Conservation (phyloP, 202 grass and related monocot species). For the Saccharum hybrid region DNA sequence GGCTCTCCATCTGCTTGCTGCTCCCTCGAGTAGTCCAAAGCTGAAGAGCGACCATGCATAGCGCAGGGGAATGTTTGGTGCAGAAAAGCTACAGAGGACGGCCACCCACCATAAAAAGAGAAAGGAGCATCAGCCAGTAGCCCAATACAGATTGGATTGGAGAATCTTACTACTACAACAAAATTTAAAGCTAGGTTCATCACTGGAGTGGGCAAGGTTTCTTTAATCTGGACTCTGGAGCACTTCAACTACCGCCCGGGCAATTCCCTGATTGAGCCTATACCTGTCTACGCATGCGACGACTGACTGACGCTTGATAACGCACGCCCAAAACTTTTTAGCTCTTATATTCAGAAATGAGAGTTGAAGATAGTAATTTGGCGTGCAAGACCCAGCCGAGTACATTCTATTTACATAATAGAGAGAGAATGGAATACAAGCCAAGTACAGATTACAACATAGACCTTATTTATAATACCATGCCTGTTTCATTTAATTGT, state of each 20-base stretch:
- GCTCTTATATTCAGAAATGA: not conserved
- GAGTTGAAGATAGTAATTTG: not conserved
- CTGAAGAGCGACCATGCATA: not conserved
- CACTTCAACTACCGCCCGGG: slow-evolving; percentile 44
- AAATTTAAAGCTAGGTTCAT: not conserved
- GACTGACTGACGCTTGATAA: not conserved
- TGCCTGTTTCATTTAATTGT: too few species aligned
- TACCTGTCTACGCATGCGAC: slow-evolving; percentile 10
- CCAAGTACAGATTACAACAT: too few species aligned
- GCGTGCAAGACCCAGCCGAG: too few species aligned
- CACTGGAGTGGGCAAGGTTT: slow-evolving; percentile 27
- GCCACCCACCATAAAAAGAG: not conserved
- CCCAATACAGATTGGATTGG: slow-evolving; percentile 1
- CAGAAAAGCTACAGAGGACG: slow-evolving; percentile 40
- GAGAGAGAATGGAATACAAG: too few species aligned
- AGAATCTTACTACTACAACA: slow-evolving; percentile 31
- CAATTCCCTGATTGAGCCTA: not conserved
- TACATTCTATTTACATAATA: too few species aligned
- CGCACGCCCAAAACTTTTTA: not conserved
- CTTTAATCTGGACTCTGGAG: slow-evolving; percentile 19
- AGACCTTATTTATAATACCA: too few species aligned
- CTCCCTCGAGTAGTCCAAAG: slow-evolving; percentile 12
- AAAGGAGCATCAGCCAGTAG: not conserved
- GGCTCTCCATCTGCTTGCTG: slow-evolving; percentile 19
- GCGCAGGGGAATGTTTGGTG: slow-evolving; percentile 40